A percentile compares a stretch with the other conserved stretches of the same genome.
phyloP scores from a whole-genome alignment of 2,329 filamentous ascomycete species.

The Cladosporium velox region DNA sequence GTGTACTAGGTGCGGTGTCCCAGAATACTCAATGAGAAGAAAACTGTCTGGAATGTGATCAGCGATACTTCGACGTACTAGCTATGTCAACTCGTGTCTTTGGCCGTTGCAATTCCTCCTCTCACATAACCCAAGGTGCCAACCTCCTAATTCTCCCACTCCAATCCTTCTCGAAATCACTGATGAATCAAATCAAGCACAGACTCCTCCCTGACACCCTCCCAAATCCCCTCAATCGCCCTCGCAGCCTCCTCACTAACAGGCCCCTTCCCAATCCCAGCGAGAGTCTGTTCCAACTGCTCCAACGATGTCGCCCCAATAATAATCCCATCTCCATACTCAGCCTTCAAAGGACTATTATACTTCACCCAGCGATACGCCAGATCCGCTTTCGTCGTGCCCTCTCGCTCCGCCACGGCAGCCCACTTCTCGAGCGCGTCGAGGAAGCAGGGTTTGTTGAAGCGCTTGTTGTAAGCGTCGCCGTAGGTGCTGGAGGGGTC shows the following conservation, averaged over 20 bases:
- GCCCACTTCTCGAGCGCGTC: constrained; percentile 7
- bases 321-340: constrained; percentile 42
- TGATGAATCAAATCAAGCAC: neutral
- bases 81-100: neutral
- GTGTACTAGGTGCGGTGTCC: neutral
- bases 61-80: neutral
- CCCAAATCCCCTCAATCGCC: neutral
- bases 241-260: neutral
- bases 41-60: neutral
- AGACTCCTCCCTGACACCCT: neutral
- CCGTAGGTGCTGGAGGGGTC: neutral
- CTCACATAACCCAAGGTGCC: neutral
- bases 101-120: neutral
- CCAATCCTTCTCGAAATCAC: neutral
- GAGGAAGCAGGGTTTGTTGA: constrained; percentile 1
- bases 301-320: constrained; percentile 40
- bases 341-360: constrained; percentile 43
- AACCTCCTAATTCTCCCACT: neutral
- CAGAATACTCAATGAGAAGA: neutral
- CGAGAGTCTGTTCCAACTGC: constrained; percentile 39
- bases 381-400: constrained; percentile 34
- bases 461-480: constrained; percentile 1
- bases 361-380: constrained; percentile 49
- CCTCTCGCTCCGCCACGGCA: constrained; percentile 1
- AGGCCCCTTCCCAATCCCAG: constrained; percentile 27